Base-by-base conservation (phyloP, 495 filamentous ascomycete genomes). In the Penicillium parvum region DNA sequence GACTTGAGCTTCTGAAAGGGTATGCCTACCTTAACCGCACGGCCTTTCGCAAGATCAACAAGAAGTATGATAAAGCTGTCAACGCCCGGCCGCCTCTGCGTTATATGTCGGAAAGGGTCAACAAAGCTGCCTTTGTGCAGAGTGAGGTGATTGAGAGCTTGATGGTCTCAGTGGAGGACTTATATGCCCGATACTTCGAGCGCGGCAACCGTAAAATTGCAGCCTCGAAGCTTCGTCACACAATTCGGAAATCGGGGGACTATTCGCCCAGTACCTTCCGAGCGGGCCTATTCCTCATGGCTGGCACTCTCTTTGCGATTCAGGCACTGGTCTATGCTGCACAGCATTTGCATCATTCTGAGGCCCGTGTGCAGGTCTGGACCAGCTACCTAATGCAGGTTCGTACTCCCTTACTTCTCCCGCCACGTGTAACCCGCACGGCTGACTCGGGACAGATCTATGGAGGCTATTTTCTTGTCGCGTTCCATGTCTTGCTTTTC, bases 31-130 rank as follows among this genome's bases (percentile, higher is more conserved):
- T 96, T 10, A 98, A 98, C 56, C 76, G 85, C 35, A 92, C 87
- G 2, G 94, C 89, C 1, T 96, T 97, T 46, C 85, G 90, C 6
- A 98, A 98, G 61, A 90, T 98, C 57, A 97, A 92, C 64, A 98
- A 98, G 67, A 98, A 98, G 67, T 96, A 90, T 53, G 90, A 98
- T 69, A 97, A 97, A 63, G 77, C 81, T 5, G 77, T 88, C 38
- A 79, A 91, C 48, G 79, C 88, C 34, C 78, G 82, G 18, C 85
- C 86, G 2, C 77, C 84, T 6, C 74, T 83, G 50, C 75, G 85
- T 22, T 97, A 90, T 58, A 90, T 95, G 87, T 82, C 81, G 7
- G 92, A 96, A 48, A 90, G 88, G 56, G 86, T 97, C 40, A 90
- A 90, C 68, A 85, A 85, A 50, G 78, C 89, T 7, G 87, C 83